Conservation (phyloP, 2,329 filamentous ascomycete species). For the Neoascochyta sp. region DNA sequence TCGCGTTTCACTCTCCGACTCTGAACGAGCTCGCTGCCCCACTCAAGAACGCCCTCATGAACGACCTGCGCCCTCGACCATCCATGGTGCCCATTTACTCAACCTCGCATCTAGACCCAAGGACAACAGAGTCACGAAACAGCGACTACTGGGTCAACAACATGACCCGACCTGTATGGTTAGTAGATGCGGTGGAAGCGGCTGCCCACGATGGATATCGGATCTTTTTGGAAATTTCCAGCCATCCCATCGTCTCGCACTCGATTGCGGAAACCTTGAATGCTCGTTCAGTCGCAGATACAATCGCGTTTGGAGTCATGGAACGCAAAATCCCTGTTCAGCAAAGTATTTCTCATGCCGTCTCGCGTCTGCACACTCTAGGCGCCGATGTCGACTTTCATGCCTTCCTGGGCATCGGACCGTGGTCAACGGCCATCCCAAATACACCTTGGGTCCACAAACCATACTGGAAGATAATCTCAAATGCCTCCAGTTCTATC, state of each 20-base stretch:
- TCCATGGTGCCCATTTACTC: slow-evolving; percentile 37
- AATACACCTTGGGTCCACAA: slow-evolving; percentile 27
- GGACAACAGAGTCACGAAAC: slow-evolving; percentile 20
- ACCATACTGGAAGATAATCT: slow-evolving; percentile 15
- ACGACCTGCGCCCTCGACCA: slow-evolving; percentile 9
- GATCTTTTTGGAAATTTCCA: slow-evolving; percentile 44
- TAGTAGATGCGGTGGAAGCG: slow-evolving; percentile 36
- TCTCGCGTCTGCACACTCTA: slow-evolving; percentile 29
- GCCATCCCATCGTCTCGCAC: slow-evolving; percentile 43
- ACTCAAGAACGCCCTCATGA: slow-evolving; percentile 16
- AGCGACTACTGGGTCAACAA: slow-evolving; percentile 41
- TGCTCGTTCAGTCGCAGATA: slow-evolving; percentile 30
- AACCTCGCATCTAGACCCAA: slow-evolving; percentile 29
- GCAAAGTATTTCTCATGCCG: slow-evolving; percentile 23
- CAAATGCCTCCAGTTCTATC: slow-evolving; percentile 2
- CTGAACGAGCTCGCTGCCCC: slow-evolving; percentile 30
- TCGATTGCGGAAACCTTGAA: slow-evolving; percentile 43
- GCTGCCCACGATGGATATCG: slow-evolving; percentile 39
- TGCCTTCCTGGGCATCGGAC: slow-evolving; percentile 2
- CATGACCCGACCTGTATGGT: slow-evolving; percentile 39
- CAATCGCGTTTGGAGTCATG: slow-evolving; percentile 33
- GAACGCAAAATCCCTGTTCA: slow-evolving; percentile 22
- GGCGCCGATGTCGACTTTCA: slow-evolving; percentile 30
- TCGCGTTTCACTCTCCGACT: slow-evolving; percentile 44
- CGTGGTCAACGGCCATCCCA: slow-evolving; percentile 10